A percentile compares a stretch with the other conserved stretches of the same genome.
Conservation (phyloP, 495 filamentous ascomycete species). For the Alectoria sarmentosa region DNA sequence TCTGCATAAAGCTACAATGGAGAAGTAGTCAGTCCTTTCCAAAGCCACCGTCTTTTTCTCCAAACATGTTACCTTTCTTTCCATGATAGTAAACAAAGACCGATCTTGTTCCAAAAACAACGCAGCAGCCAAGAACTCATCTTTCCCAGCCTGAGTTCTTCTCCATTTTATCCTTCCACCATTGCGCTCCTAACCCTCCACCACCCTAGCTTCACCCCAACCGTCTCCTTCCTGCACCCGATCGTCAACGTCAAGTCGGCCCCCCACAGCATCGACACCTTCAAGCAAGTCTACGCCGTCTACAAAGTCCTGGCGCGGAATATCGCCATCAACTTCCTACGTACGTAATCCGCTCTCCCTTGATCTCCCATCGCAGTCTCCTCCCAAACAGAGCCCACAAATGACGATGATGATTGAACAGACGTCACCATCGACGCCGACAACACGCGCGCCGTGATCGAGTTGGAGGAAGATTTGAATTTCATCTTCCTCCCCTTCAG, state of each 20-base stretch:
- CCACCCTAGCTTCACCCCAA: constrained; percentile 1
- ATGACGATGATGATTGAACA: too few species aligned
- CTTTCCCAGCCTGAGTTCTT: background rate
- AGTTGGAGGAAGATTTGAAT: background rate
- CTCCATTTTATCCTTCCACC: background rate
- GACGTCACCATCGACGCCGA: constrained; percentile 9
- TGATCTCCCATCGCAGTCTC: background rate
- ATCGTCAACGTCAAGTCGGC: constrained; percentile 7
- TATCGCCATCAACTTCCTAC: background rate
- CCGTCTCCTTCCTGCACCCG: constrained; percentile 6
- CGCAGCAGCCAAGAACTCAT: too few species aligned
- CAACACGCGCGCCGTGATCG: constrained; percentile 3
- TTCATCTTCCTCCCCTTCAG: background rate
- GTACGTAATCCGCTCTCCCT: too few species aligned
- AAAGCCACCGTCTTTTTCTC: too few species aligned
- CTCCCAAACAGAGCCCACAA: background rate
- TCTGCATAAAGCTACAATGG: background rate
- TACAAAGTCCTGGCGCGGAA: background rate
- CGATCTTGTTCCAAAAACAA: too few species aligned
- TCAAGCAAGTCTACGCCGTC: constrained; percentile 9
- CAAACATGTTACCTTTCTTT: background rate
- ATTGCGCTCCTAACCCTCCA: background rate
- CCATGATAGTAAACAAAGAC: too few species aligned
- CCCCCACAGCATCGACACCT: background rate
- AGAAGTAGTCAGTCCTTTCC: background rate